Conservation (phyloP, 2,329 filamentous ascomycete genomes). For the Colletotrichum siamense region DNA sequence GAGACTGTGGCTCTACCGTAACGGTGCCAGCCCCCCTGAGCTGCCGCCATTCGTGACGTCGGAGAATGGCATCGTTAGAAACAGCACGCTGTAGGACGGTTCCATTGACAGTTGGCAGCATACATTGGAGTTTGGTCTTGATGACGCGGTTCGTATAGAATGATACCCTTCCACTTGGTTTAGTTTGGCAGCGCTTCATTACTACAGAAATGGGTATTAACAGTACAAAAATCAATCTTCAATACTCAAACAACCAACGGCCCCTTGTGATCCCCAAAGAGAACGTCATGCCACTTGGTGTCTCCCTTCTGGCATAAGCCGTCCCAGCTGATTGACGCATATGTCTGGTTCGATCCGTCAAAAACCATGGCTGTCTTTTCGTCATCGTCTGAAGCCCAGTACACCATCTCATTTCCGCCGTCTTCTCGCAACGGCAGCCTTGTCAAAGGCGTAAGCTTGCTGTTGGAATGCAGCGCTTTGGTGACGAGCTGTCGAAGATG, state of each 20-base stretch:
- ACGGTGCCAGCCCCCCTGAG: conserved; percentile 59
- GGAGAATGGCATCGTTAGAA: conserved; percentile 43
- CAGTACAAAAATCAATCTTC: not conserved
- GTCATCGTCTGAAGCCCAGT: conserved; percentile 26
- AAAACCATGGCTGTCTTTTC: conserved; percentile 25
- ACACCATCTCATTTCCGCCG: conserved; percentile 21
- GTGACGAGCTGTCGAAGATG: conserved; percentile 34
- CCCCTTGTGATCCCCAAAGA: conserved; percentile 38
- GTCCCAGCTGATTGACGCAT: conserved; percentile 34
- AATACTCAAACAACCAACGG: not conserved
- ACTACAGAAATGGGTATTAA: not conserved
- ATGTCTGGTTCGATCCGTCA: conserved; percentile 25
- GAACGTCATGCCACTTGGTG: conserved; percentile 35
- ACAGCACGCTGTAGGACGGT: conserved; percentile 38
- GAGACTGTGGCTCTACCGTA: conserved; percentile 67
- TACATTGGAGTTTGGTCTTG: not conserved
- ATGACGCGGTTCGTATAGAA: not conserved
- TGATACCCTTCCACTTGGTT: conserved; percentile 1
- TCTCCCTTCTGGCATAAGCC: conserved; percentile 36
- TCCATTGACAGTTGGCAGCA: not conserved
- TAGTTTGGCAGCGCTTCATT: not conserved
- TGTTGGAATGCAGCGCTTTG: conserved; percentile 25
- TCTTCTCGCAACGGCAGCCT: conserved; percentile 5
- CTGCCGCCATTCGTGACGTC: conserved; percentile 37
- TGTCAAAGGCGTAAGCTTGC: conserved; percentile 25